These are phyloP conservation scores for Metroxylon sagu DNA, from an alignment of 176 grass and related monocot genomes.

Conservation along the genomic window DNA sequence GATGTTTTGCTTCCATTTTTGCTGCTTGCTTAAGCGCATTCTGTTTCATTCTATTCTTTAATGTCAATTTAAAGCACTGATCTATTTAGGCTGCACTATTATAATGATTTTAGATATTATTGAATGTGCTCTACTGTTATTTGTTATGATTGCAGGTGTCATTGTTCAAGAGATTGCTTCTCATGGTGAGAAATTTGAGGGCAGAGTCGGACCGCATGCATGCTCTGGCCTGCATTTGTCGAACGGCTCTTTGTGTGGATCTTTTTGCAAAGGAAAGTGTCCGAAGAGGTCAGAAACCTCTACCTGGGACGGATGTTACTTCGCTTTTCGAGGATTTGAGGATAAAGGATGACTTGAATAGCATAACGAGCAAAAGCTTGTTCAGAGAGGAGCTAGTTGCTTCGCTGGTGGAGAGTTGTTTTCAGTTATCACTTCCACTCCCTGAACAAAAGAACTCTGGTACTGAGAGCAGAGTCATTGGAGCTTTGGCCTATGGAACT, in stretches of 20 bases:
- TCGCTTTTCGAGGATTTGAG: slow-evolving; percentile 97
- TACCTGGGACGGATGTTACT: slow-evolving; percentile 85
- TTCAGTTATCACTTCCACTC: slow-evolving; percentile 88
- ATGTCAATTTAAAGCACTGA: no score
- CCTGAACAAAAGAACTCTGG: slow-evolving; percentile 93
- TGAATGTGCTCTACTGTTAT: slow-evolving; percentile 2
- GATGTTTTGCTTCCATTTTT: background rate
- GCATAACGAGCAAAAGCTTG: slow-evolving; percentile 81
- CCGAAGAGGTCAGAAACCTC: slow-evolving; percentile 87
- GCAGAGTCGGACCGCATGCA: slow-evolving; percentile 97
- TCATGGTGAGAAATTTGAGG: slow-evolving; percentile 95
- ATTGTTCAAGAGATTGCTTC: slow-evolving; percentile 85
- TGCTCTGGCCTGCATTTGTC: slow-evolving; percentile 89
- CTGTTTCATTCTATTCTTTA: no score
- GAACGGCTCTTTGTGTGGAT: slow-evolving; percentile 94
- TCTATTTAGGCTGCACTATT: no score
- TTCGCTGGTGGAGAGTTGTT: slow-evolving; percentile 93
- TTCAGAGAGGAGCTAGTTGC: slow-evolving; percentile 95
- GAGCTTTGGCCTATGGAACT: slow-evolving; percentile 96
- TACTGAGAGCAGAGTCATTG: slow-evolving; percentile 95
- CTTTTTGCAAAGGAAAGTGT: slow-evolving; percentile 99
- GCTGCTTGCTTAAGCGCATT: no score
- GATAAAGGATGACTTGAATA: slow-evolving; percentile 87
- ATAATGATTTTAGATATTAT: no score
- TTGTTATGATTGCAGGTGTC: slow-evolving; percentile 55